These are phyloP conservation scores for Mercurialis annua DNA, from an alignment of 345 rosid species.

Conservation along the genomic window DNA sequence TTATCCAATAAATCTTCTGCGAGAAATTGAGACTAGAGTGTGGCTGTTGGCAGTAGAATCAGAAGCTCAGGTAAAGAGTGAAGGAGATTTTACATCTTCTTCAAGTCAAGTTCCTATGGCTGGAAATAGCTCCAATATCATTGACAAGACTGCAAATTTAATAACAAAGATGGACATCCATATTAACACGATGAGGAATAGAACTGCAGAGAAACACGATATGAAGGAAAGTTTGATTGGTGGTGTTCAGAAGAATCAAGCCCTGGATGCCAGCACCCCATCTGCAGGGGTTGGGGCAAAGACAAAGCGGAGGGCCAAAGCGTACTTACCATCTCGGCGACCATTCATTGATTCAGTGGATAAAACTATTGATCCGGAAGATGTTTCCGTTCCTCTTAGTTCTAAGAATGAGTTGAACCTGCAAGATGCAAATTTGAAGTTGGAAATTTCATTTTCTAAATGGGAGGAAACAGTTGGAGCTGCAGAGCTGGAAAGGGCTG, in stretches of 20 bases:
- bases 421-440: slow-evolving; percentile 58
- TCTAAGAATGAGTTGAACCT: slow-evolving; percentile 54
- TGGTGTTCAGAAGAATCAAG: slow-evolving; percentile 54
- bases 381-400: slow-evolving; percentile 37
- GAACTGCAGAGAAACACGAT: slow-evolving; percentile 61
- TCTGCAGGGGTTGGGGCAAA: slow-evolving; percentile 46
- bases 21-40: slow-evolving; percentile 96
- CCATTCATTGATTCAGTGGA: slow-evolving; percentile 53
- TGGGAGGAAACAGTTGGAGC: slow-evolving; percentile 94
- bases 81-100: slow-evolving; percentile 49
- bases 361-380: slow-evolving; percentile 56
- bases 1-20: slow-evolving; percentile 83
- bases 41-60: slow-evolving; percentile 99
- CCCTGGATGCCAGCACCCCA: slow-evolving; percentile 43
- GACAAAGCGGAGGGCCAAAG: slow-evolving; percentile 81
- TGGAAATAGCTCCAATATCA: slow-evolving; percentile 61
- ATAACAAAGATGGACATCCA: slow-evolving; percentile 92
- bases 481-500: slow-evolving; percentile 90
- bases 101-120: slow-evolving; percentile 37
- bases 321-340: slow-evolving; percentile 54
- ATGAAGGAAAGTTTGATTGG: slow-evolving; percentile 44
- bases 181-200: slow-evolving; percentile 60
- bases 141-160: slow-evolving; percentile 76
- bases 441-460: slow-evolving; percentile 74
- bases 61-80: slow-evolving; percentile 75